Conservation (phyloP, 2,329 filamentous ascomycete species). For the Verticillium longisporum region DNA sequence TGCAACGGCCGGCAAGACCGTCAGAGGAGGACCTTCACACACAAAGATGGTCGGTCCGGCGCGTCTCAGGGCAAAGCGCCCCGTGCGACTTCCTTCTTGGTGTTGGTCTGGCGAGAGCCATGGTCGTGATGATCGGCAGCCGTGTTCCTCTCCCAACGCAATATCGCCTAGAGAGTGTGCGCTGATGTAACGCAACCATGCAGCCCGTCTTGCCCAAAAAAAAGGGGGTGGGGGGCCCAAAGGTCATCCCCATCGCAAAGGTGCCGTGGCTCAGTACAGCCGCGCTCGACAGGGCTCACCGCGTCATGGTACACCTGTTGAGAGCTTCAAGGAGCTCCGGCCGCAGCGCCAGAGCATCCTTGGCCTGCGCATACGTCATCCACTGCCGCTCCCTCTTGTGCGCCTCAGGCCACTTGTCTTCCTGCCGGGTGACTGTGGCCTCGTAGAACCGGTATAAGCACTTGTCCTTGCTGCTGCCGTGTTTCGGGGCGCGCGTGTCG, state of each 20-base stretch:
- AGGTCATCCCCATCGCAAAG: neutral
- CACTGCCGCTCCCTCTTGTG: slow-evolving; percentile 86
- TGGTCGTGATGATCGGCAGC: neutral
- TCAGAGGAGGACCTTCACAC: neutral
- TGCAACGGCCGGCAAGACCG: neutral
- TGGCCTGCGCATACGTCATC: slow-evolving; percentile 82
- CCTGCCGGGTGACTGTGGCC: slow-evolving; percentile 79
- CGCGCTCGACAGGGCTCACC: slow-evolving; percentile 3
- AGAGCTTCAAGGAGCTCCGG: slow-evolving; percentile 88
- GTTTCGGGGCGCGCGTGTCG: slow-evolving; percentile 76
- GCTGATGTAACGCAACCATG: neutral
- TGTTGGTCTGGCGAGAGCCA: neutral
- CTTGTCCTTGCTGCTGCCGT: slow-evolving; percentile 55
- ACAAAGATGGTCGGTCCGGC: neutral
- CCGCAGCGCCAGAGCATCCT: slow-evolving; percentile 64
- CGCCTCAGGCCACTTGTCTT: slow-evolving; percentile 85
- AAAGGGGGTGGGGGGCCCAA: too few relatives aligned
- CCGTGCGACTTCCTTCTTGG: neutral
- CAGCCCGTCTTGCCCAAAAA: neutral
- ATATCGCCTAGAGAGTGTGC: neutral
- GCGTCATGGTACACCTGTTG: slow-evolving; percentile 67
- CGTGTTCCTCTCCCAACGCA: neutral
- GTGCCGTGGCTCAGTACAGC: neutral
- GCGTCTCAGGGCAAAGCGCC: neutral
- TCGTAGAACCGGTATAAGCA: slow-evolving; percentile 78